These are phyloP conservation scores for Talaromyces wortmannii DNA, from an alignment of 495 filamentous ascomycete species.

Conservation along the genomic window DNA sequence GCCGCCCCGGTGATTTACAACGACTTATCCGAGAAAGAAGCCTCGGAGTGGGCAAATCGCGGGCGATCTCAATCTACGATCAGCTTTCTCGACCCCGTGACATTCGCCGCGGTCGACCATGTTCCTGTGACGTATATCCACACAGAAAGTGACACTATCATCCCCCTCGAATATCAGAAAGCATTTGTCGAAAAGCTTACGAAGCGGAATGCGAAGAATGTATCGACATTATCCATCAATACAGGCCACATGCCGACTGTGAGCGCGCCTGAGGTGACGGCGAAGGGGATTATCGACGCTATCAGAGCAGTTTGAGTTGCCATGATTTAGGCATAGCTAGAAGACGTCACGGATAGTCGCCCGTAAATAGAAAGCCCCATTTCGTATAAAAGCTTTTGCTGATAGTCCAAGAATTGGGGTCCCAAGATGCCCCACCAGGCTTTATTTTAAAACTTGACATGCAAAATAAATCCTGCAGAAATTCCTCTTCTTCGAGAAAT, in stretches of 20 bases:
- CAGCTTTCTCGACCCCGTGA: background rate
- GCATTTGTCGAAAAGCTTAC: background rate
- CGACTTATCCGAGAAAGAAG: background rate
- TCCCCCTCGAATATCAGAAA: background rate
- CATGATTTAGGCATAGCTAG: background rate
- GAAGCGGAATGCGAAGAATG: background rate
- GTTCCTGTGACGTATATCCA: constrained; percentile 2
- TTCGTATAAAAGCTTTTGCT: background rate
- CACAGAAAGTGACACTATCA: background rate
- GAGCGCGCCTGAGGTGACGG: background rate
- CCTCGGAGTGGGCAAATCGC: background rate
- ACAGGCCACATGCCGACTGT: background rate
- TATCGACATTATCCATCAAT: constrained; percentile 1
- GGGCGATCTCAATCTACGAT: background rate
- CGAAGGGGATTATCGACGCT: constrained; percentile 1
- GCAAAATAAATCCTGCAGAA: background rate
- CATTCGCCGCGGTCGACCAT: background rate
- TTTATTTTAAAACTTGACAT: constrained; percentile 2
- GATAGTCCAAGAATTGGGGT: constrained; percentile 2
- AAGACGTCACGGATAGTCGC: background rate
- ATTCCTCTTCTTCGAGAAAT: constrained; percentile 6
- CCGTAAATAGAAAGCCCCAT: constrained; percentile 1
- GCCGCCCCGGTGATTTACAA: background rate
- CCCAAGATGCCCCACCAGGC: background rate
- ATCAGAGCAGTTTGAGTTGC: background rate